Percentiles rank a stretch among this genome's conserved stretches.
Evolutionary conservation across 1,139 yeast species (phyloP).

Genomic region (Candida sanyaensis): DNA sequence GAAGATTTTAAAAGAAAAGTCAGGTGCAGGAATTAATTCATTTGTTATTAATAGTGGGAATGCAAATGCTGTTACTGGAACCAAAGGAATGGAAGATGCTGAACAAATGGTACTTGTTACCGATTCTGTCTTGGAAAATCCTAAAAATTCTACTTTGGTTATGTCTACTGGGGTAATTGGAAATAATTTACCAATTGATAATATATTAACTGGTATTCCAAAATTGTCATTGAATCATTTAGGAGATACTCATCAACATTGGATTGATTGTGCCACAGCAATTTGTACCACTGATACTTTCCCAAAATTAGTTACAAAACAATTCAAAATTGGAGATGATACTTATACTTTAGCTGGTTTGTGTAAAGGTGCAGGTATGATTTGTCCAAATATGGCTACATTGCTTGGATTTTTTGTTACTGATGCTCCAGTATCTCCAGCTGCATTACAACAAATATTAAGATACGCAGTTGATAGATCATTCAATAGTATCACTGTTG

Average conservation of each 20-base stretch:
- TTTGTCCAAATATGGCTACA: constrained; percentile 98
- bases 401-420: constrained; percentile 87
- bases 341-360: constrained; percentile 84
- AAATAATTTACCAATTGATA: constrained; percentile 76
- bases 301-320: constrained; percentile 81
- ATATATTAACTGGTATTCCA: constrained; percentile 64
- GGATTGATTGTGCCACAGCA: constrained; percentile 86
- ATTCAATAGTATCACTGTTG: constrained; percentile 93
- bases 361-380: constrained; percentile 99
- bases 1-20: constrained; percentile 53
- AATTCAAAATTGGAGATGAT: constrained; percentile 54
- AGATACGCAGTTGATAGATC: constrained; percentile 75
- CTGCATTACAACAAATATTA: constrained; percentile 67
- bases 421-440: constrained; percentile 86
- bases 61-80: constrained; percentile 98
- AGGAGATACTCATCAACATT: constrained; percentile 70
- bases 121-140: constrained; percentile 48
- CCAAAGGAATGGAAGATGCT: constrained; percentile 83
- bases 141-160: constrained; percentile 58
- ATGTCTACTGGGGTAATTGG: constrained; percentile 99
- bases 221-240: constrained; percentile 50
- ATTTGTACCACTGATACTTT: constrained; percentile 97
- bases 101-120: constrained; percentile 64
- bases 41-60: constrained; percentile 89
- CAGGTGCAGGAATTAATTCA: constrained; percentile 67